Percentiles rank a stretch among this genome's conserved stretches.
phyloP scores from a whole-genome alignment of 176 grass and related monocot genomes.

The Chrysopogon serrulatus region DNA sequence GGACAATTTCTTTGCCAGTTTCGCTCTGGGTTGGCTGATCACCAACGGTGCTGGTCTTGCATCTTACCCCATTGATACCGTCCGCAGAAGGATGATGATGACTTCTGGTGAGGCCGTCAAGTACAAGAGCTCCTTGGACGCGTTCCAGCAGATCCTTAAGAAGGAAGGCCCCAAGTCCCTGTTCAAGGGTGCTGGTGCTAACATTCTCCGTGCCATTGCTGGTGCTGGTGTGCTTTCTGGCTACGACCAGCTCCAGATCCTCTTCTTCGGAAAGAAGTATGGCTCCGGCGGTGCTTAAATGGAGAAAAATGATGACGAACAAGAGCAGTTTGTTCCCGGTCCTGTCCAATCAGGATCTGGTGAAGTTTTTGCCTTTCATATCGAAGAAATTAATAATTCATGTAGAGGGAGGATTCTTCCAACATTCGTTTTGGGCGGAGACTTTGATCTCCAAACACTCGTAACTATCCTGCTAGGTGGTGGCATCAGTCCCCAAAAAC shows the following conservation, averaged over 20 bases:
- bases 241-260: slow-evolving; percentile 93
- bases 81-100: slow-evolving; percentile 99
- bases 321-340: slow-evolving; percentile 27
- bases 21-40: slow-evolving; percentile 82
- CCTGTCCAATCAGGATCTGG: slow-evolving; percentile 25
- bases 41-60: slow-evolving; percentile 90
- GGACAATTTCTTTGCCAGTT: slow-evolving; percentile 97
- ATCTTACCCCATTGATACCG: slow-evolving; percentile 87
- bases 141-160: slow-evolving; percentile 74
- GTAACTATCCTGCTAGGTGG: slow-evolving; percentile 45
- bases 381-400: slow-evolving; percentile 54
- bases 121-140: slow-evolving; percentile 91
- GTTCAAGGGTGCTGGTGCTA: slow-evolving; percentile 97
- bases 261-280: slow-evolving; percentile 96
- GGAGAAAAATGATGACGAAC: slow-evolving; percentile 46
- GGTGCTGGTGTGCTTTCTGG: slow-evolving; percentile 93
- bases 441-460: slow-evolving; percentile 29
- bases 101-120: slow-evolving; percentile 92
- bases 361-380: slow-evolving; percentile 41
- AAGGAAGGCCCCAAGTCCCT: slow-evolving; percentile 84
- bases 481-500: slow-evolving; percentile 31
- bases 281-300: slow-evolving; percentile 74
- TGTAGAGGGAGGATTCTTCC: slow-evolving; percentile 45
- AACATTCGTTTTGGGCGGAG: slow-evolving; percentile 61
- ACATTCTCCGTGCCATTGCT: slow-evolving; percentile 90